phyloP scores from a whole-genome alignment of 495 filamentous ascomycete species.

The Sabuloglossum arenarium region DNA sequence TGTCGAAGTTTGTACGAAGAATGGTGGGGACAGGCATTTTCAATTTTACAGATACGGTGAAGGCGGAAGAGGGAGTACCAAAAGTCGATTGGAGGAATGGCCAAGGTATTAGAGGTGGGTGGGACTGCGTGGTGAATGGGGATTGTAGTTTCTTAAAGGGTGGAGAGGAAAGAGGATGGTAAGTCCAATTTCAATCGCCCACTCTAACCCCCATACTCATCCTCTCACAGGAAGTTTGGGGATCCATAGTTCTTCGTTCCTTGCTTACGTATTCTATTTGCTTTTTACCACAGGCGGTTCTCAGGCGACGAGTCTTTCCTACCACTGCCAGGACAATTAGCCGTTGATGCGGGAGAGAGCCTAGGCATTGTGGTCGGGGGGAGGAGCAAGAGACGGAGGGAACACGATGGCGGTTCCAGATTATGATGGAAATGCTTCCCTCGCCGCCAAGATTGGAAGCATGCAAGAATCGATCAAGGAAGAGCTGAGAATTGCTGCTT shows the following conservation, averaged over 20 bases:
- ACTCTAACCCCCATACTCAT: slow-evolving; percentile 6
- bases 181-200: slow-evolving; percentile 17
- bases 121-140: slow-evolving; percentile 59
- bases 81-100: slow-evolving; percentile 34
- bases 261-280: slow-evolving; percentile 9
- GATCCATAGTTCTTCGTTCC: slow-evolving; percentile 4
- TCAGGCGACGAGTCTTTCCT: slow-evolving; percentile 51
- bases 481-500: neutral
- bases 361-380: neutral
- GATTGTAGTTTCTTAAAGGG: slow-evolving; percentile 59
- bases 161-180: slow-evolving; percentile 85
- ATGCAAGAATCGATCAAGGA: neutral
- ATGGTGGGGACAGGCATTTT: slow-evolving; percentile 13
- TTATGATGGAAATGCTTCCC: neutral
- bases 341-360: neutral
- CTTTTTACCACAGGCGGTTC: slow-evolving; percentile 34
- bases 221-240: neutral
- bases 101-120: slow-evolving; percentile 56
- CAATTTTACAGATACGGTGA: slow-evolving; percentile 1
- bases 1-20: slow-evolving; percentile 39
- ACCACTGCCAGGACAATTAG: neutral
- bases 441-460: neutral
- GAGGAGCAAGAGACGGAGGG: neutral
- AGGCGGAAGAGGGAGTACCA: slow-evolving; percentile 7
- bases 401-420: neutral